Percentiles rank a stretch among this genome's conserved stretches.
Evolutionary conservation across 2,329 filamentous ascomycete species (phyloP).

Genomic region (Neonectria coccinea): DNA sequence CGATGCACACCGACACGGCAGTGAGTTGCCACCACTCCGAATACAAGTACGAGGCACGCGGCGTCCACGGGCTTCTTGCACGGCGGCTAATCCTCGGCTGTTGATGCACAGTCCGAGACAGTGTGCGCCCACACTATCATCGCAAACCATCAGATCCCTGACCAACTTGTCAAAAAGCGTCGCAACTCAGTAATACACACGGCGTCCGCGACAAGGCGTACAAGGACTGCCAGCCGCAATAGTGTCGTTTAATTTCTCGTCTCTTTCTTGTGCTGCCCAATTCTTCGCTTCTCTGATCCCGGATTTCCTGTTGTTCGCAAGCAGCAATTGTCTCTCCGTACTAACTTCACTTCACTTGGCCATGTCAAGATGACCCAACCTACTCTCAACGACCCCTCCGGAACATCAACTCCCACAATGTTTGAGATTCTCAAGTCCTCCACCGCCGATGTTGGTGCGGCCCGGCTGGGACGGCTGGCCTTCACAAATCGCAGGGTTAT

Average conservation of each 20-base stretch:
- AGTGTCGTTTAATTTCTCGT: background rate
- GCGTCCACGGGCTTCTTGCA: background rate
- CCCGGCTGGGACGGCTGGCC: constrained; percentile 76
- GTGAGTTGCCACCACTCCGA: background rate
- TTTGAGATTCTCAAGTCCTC: constrained; percentile 63
- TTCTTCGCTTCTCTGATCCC: background rate
- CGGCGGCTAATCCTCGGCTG: constrained; percentile 20
- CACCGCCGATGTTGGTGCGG: constrained; percentile 55
- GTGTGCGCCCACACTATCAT: constrained; percentile 9
- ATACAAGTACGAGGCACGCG: background rate
- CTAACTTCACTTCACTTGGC: constrained; percentile 6
- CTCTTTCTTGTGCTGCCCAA: background rate
- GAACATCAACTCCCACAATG: constrained; percentile 42
- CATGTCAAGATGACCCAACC: constrained; percentile 48
- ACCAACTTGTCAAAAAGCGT: constrained; percentile 13
- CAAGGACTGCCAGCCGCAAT: background rate
- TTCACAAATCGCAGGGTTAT: constrained; percentile 73
- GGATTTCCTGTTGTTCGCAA: background rate
- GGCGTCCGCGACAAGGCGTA: constrained; percentile 10
- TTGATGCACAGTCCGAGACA: constrained; percentile 6
- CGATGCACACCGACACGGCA: background rate
- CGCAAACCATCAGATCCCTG: constrained; percentile 10
- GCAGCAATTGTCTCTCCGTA: background rate
- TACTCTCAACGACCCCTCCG: constrained; percentile 33
- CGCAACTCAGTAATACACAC: constrained; percentile 13